Percentiles rank a stretch among this genome's conserved stretches.
These are phyloP conservation scores for Fusarium sarcochroum DNA, from an alignment of 2,329 filamentous ascomycete genomes.

Conservation along the genomic window DNA sequence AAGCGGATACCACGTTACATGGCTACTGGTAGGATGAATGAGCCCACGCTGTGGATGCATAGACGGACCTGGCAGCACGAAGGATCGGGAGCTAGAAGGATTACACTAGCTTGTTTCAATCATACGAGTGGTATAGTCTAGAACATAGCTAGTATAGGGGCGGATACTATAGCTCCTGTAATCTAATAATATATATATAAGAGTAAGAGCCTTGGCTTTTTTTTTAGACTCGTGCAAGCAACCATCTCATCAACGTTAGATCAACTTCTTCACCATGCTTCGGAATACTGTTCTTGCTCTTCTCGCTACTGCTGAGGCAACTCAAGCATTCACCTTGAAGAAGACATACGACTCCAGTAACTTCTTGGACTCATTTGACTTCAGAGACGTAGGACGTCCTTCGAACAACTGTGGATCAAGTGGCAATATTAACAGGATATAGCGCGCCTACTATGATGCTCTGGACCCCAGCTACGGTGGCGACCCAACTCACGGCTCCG, in stretches of 20 bases:
- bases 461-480: constrained; percentile 15
- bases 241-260: neutral
- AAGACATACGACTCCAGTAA: constrained; percentile 25
- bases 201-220: neutral
- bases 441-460: constrained; percentile 18
- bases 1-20: neutral
- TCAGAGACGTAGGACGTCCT: constrained; percentile 4
- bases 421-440: neutral
- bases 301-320: neutral
- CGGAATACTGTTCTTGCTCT: constrained; percentile 6
- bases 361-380: constrained; percentile 25
- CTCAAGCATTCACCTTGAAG: constrained; percentile 9
- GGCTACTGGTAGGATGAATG: neutral
- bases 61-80: neutral
- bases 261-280: neutral
- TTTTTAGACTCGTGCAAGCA: neutral
- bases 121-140: neutral
- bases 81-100: neutral
- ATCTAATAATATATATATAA: neutral
- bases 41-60: neutral
- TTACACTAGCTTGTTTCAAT: neutral
- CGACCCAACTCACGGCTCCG: constrained; percentile 19
- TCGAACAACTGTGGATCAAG: accelerated
- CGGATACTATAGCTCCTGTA: neutral
- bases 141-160: neutral